Evolutionary conservation across 2,329 filamentous ascomycete genomes (phyloP).

Genomic region (Aspergillus sp.): DNA sequence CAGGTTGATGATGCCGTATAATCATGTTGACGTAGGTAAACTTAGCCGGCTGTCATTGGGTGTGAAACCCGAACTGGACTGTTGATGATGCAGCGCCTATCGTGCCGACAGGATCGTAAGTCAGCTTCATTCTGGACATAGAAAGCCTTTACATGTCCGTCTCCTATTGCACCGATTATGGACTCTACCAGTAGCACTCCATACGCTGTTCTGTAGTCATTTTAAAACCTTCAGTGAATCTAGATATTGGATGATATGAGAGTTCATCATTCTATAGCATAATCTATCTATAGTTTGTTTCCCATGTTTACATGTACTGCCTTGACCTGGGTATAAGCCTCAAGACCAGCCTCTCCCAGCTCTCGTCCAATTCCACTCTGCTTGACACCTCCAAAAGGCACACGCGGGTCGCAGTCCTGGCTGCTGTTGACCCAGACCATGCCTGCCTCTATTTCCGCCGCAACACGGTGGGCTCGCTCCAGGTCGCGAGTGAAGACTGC

Average conservation of each 20-base stretch:
- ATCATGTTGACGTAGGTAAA: too few relatives aligned
- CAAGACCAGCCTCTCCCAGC: constrained; percentile 42
- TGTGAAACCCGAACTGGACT: background rate
- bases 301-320: constrained; percentile 45
- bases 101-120: too few relatives aligned
- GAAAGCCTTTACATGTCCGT: too few relatives aligned
- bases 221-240: too few relatives aligned
- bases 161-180: too few relatives aligned
- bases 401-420: constrained; percentile 41
- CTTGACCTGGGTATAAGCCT: constrained; percentile 42
- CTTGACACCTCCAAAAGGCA: constrained; percentile 48
- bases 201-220: too few relatives aligned
- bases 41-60: background rate
- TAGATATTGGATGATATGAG: background rate
- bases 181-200: too few relatives aligned
- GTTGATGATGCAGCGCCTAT: background rate
- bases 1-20: background rate
- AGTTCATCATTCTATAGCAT: background rate
- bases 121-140: too few relatives aligned
- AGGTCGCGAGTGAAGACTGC: constrained; percentile 45
- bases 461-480: constrained; percentile 43
- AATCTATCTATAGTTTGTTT: constrained; percentile 21
- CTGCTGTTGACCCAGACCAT: constrained; percentile 50
- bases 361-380: constrained; percentile 54
- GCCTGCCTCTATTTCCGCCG: constrained; percentile 45